These are phyloP conservation scores for Aspergillus funiculosus DNA, from an alignment of 495 filamentous ascomycete species.

Conservation along the genomic window DNA sequence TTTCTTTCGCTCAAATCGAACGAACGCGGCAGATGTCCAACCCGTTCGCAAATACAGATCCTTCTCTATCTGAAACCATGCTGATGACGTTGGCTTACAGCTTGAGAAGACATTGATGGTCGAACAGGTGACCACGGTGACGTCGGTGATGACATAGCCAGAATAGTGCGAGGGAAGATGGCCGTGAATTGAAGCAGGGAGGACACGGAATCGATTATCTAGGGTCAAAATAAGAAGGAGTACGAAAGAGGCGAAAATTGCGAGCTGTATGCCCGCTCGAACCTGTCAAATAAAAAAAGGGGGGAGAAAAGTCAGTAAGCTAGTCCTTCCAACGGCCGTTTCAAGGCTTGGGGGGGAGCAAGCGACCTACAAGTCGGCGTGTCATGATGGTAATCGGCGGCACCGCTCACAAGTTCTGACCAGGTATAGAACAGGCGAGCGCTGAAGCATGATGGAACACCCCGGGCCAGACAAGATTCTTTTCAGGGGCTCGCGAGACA, in stretches of 20 bases:
- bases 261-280: slow-evolving; percentile 78
- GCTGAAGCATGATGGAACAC: slow-evolving; percentile 24
- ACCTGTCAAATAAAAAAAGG: slow-evolving; percentile 48
- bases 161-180: slow-evolving; percentile 76
- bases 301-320: slow-evolving; percentile 9
- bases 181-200: slow-evolving; percentile 75
- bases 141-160: slow-evolving; percentile 80
- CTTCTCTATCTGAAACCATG: slow-evolving; percentile 86
- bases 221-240: slow-evolving; percentile 68
- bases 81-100: slow-evolving; percentile 68
- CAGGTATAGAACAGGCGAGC: slow-evolving; percentile 15
- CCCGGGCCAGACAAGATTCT: slow-evolving; percentile 7
- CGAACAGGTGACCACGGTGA: slow-evolving; percentile 75
- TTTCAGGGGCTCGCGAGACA: slow-evolving; percentile 18
- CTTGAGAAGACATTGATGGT: slow-evolving; percentile 66
- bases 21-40: slow-evolving; percentile 72
- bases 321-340: neutral
- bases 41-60: slow-evolving; percentile 75
- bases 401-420: slow-evolving; percentile 34
- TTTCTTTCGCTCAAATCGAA: slow-evolving; percentile 79
- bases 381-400: slow-evolving; percentile 37
- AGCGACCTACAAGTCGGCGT: slow-evolving; percentile 40
- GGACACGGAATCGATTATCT: slow-evolving; percentile 74
- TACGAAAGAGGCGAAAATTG: slow-evolving; percentile 57
- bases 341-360: neutral